A percentile compares a stretch with the other conserved stretches of the same genome.
phyloP scores from a whole-genome alignment of 2,329 filamentous ascomycete species.

The Gliomastix tumulicola region DNA sequence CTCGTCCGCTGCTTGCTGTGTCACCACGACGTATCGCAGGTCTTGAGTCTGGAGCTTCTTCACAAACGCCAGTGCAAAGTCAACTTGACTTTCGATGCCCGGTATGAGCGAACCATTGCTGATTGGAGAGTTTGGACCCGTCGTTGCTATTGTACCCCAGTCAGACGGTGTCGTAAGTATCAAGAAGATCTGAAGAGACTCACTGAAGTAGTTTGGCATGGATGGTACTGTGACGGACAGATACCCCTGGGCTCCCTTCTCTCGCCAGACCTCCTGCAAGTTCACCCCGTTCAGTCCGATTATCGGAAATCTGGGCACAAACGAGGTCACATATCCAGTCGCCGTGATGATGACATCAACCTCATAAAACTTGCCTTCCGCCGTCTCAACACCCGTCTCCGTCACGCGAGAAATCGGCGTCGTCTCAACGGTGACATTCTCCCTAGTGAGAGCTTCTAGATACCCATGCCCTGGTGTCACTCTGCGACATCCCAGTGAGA shows the following conservation, averaged over 20 bases:
- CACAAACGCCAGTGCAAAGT: constrained; percentile 41
- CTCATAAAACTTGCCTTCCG: constrained; percentile 10
- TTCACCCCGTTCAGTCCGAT: background rate
- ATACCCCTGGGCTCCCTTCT: background rate
- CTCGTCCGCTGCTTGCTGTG: constrained; percentile 37
- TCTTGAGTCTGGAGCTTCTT: constrained; percentile 42
- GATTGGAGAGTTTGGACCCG: constrained; percentile 43
- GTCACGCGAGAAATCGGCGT: background rate
- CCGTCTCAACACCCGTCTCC: background rate
- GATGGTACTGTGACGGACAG: background rate
- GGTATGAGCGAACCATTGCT: constrained; percentile 44
- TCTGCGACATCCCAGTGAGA: background rate
- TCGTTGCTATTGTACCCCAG: no score
- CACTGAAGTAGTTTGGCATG: constrained; percentile 3
- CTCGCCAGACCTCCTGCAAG: background rate
- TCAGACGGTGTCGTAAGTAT: no score
- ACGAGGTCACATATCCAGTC: background rate
- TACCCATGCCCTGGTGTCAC: background rate
- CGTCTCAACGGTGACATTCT: background rate
- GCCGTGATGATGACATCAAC: constrained; percentile 4
- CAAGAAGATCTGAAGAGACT: background rate
- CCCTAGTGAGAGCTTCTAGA: background rate
- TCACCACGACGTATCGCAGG: constrained; percentile 38
- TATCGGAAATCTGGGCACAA: background rate
- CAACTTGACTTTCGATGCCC: constrained; percentile 41